phyloP scores from a whole-genome alignment of 1,284 basidiomycete species.

The Blastosporella zonata region DNA sequence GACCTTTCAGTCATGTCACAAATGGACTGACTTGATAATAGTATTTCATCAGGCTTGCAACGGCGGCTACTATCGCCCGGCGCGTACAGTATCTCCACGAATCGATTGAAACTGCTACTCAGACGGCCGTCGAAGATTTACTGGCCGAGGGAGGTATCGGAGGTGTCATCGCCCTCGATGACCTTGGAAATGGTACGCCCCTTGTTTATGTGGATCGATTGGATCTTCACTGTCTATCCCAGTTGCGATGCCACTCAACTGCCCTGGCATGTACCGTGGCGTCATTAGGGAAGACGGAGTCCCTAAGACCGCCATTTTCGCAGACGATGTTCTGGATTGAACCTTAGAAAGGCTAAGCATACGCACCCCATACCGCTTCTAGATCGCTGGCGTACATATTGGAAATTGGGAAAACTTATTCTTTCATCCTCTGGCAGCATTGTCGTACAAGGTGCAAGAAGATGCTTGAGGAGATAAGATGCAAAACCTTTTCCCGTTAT shows the following conservation, averaged over 20 bases:
- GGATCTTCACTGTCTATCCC: constrained; percentile 4
- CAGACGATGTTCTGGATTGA: constrained; percentile 53
- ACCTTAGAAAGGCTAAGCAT: not conserved
- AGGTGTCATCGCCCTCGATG: constrained; percentile 70
- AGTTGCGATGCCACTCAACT: constrained; percentile 73
- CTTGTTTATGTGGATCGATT: not conserved
- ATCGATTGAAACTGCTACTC: constrained; percentile 52
- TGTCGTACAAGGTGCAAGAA: no score
- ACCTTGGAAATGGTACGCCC: constrained; percentile 54
- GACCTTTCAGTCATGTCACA: constrained; percentile 8
- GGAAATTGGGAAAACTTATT: no score
- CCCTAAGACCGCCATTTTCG: constrained; percentile 73
- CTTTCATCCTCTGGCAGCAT: no score
- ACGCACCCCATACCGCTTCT: not conserved
- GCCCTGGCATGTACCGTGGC: constrained; percentile 79
- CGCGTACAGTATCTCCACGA: constrained; percentile 64
- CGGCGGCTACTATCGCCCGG: constrained; percentile 63
- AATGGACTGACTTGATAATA: constrained; percentile 24
- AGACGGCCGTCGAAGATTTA: constrained; percentile 55
- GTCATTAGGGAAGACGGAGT: constrained; percentile 64
- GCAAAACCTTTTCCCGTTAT: not conserved
- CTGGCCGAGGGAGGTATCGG: constrained; percentile 56
- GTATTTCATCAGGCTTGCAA: constrained; percentile 75
- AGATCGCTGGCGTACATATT: not conserved
- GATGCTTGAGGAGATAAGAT: no score